Evolutionary conservation across 768 basidiomycete species (phyloP).

Genomic region (Auriculariales sp.): DNA sequence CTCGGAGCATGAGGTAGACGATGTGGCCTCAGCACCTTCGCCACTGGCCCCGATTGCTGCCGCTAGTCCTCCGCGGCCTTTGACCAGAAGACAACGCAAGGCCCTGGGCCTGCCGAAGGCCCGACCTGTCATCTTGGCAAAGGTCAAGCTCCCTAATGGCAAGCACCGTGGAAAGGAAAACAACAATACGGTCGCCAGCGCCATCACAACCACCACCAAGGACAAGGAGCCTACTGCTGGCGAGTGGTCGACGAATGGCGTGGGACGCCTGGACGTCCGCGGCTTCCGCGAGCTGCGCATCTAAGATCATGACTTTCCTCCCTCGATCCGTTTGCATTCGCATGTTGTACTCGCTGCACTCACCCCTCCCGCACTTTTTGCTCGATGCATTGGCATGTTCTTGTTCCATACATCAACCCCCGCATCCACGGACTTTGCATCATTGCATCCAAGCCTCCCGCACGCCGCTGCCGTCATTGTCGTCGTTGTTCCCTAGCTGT

Average conservation of each 20-base stretch:
- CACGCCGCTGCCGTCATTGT: too few relatives aligned
- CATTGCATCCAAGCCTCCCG: too few relatives aligned
- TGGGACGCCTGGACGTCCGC: constrained; percentile 58
- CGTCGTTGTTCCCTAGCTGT: too few relatives aligned
- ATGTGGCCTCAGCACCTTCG: constrained; percentile 22
- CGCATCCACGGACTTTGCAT: too few relatives aligned
- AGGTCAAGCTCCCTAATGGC: constrained; percentile 50
- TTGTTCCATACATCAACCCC: too few relatives aligned
- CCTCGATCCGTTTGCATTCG: too few relatives aligned
- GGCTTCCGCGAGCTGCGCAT: constrained; percentile 71
- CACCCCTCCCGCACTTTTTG: too few relatives aligned
- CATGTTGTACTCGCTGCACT: too few relatives aligned
- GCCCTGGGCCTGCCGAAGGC: constrained; percentile 51
- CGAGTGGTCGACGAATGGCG: constrained; percentile 55
- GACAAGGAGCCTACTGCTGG: constrained; percentile 14
- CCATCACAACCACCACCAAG: too few relatives aligned
- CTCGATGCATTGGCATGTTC: too few relatives aligned
- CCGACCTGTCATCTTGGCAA: constrained; percentile 30
- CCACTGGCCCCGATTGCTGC: constrained; percentile 14
- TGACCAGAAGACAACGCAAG: constrained; percentile 59
- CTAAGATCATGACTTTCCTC: too few relatives aligned
- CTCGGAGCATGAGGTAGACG: constrained; percentile 17
- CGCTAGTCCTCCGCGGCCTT: constrained; percentile 15
- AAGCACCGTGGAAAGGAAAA: constrained; percentile 20
- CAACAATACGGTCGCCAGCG: too few relatives aligned